Evolutionary conservation across 768 basidiomycete species (phyloP).

Genomic region (Tricholomella constricta): DNA sequence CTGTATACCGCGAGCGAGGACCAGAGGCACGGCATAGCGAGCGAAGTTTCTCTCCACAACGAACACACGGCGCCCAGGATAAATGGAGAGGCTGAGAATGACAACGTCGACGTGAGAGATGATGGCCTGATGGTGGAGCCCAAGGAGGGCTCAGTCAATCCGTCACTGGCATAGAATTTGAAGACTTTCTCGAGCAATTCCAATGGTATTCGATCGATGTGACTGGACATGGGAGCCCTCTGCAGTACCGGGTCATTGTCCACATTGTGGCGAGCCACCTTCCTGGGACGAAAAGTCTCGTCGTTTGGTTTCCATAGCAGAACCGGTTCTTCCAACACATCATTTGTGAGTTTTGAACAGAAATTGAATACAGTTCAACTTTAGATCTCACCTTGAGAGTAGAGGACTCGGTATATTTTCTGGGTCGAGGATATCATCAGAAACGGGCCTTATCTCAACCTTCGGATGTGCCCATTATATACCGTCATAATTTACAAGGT

Average conservation of each 20-base stretch:
- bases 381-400: not conserved
- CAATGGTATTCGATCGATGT: not conserved
- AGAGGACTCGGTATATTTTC: not conserved
- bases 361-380: not conserved
- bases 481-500: not conserved
- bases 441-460: not conserved
- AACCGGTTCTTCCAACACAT: not conserved
- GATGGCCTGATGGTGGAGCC: not conserved
- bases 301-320: not conserved
- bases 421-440: not conserved
- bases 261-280: not conserved
- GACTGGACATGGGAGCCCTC: not conserved
- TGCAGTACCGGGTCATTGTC: not conserved
- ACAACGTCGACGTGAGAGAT: conserved; percentile 1
- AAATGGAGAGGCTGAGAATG: conserved; percentile 1
- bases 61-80: conserved; percentile 4
- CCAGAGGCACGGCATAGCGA: conserved; percentile 1
- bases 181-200: not conserved
- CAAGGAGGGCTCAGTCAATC: not conserved
- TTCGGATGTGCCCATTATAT: not conserved
- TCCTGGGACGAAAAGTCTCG: not conserved
- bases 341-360: not conserved
- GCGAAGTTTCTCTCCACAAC: not conserved
- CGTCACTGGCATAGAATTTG: not conserved
- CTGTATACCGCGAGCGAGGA: conserved; percentile 7